A percentile compares a stretch with the other conserved stretches of the same genome.
Evolutionary conservation across 2,329 filamentous ascomycete genomes (phyloP).

Genomic region (Cytospora piceae): DNA sequence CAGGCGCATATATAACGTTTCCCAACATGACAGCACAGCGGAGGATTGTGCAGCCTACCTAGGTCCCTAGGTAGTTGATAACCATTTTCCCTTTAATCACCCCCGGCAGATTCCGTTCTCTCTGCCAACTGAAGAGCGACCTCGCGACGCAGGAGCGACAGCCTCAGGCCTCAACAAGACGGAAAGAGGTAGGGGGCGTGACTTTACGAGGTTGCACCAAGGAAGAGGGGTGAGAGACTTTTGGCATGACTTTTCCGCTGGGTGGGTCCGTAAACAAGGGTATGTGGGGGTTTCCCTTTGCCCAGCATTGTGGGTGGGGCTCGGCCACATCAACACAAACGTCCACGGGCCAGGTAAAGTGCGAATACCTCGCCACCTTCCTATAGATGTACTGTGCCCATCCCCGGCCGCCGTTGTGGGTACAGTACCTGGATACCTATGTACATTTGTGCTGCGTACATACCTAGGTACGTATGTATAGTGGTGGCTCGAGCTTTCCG

Average conservation of each 20-base stretch:
- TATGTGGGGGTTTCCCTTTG: conserved; percentile 20
- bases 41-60: background rate
- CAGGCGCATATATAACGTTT: background rate
- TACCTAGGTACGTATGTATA: background rate
- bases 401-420: conserved; percentile 16
- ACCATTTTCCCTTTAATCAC: background rate
- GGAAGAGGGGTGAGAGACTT: conserved; percentile 27
- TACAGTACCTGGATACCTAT: conserved; percentile 3
- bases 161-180: conserved; percentile 17
- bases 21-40: background rate
- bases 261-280: conserved; percentile 8
- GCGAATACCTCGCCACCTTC: conserved; percentile 15
- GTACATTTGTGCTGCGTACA: background rate
- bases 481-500: background rate
- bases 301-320: conserved; percentile 21
- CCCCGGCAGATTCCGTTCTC: background rate
- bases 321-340: conserved; percentile 27
- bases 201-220: conserved; percentile 31
- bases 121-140: background rate
- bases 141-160: background rate
- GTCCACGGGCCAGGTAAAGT: conserved; percentile 23
- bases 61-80: background rate
- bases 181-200: conserved; percentile 25
- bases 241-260: conserved; percentile 27
- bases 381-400: conserved; percentile 7